These are phyloP conservation scores for Periglandula ipomoeae DNA, from an alignment of 2,329 filamentous ascomycete species.

Conservation along the genomic window DNA sequence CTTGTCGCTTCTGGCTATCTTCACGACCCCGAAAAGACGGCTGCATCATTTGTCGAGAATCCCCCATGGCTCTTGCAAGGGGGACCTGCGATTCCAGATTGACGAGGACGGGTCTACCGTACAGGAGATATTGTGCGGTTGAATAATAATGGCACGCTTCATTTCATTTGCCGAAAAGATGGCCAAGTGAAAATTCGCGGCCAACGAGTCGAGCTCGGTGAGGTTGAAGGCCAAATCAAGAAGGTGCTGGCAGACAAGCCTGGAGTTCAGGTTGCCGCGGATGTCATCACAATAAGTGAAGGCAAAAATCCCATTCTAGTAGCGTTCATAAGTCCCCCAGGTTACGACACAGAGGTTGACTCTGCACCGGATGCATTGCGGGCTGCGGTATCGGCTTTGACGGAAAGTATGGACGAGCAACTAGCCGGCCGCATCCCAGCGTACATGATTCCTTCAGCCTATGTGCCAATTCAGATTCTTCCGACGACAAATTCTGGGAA, in stretches of 20 bases:
- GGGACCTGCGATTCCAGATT: neutral
- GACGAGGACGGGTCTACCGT: slow-evolving; percentile 13
- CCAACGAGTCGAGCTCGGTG: too few relatives aligned
- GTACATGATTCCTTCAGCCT: neutral
- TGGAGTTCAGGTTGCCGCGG: neutral
- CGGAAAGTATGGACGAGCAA: neutral
- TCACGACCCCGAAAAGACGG: slow-evolving; percentile 8
- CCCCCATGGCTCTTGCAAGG: slow-evolving; percentile 11
- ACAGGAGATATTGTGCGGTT: slow-evolving; percentile 13
- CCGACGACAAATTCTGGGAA: neutral
- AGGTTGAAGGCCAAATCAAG: too few relatives aligned
- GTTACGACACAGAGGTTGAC: neutral
- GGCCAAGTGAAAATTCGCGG: slow-evolving; percentile 46
- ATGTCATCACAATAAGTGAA: too few relatives aligned
- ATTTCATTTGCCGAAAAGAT: slow-evolving; percentile 39
- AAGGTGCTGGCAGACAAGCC: neutral
- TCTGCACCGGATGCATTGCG: neutral
- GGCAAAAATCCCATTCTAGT: neutral
- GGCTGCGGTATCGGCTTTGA: neutral
- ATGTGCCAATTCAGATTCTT: neutral
- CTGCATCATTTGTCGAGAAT: slow-evolving; percentile 6
- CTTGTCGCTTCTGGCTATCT: slow-evolving; percentile 11
- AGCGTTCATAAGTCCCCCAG: neutral
- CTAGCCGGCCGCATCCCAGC: neutral
- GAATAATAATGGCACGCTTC: slow-evolving; percentile 23